Evolutionary conservation across 345 rosid genomes (phyloP), one percentile per base, ranked within the genome.

Genomic region (Bruguiera gymnorhiza): DNA sequence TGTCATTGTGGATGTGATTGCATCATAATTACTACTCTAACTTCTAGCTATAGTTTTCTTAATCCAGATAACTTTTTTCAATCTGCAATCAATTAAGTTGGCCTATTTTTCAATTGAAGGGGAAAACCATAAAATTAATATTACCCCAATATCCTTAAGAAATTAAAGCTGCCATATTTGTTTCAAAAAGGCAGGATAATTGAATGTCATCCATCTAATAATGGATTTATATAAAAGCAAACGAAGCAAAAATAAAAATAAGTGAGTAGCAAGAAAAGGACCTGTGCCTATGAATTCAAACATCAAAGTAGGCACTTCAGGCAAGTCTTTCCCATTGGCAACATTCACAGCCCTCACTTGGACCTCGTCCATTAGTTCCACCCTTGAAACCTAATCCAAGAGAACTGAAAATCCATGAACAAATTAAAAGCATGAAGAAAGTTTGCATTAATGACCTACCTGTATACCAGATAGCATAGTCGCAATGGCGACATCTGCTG

Each of bases 401-500:
- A 26, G 68, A 67, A 73, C 54, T 62, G 50, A 60, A 21, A 65
- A 67, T 26, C 23, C 69, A 76, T 60, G 30, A 77, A 70, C 65
- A 58, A 52, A 63, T 21, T 62, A 65, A 64, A 63, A 37, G 59
- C 67, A 32, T 23, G 24, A 71, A 75, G 5, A 46, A 68, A 61
- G 15, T 66, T 21, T 30, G 71, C 52, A 60, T 66, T 63, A 57
- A 78, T 63, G 57, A 66, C 57, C 65, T 62, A 94, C 97, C 93
- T 89, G 97, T 79, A 94, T 88, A 63, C 97, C 97, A 69, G 91
- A 83, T 76, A 79, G 63, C 97, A 94, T 88, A 55, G 90, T 72
- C 60, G 89, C 93, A 87, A 91, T 91, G 39, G 98, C 92, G 78
- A 94, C 98, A 73, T 94, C 95, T 71, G 98, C 97, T 50, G 97